These are phyloP conservation scores for Alternaria rosae DNA, from an alignment of 2,329 filamentous ascomycete species.

Conservation along the genomic window DNA sequence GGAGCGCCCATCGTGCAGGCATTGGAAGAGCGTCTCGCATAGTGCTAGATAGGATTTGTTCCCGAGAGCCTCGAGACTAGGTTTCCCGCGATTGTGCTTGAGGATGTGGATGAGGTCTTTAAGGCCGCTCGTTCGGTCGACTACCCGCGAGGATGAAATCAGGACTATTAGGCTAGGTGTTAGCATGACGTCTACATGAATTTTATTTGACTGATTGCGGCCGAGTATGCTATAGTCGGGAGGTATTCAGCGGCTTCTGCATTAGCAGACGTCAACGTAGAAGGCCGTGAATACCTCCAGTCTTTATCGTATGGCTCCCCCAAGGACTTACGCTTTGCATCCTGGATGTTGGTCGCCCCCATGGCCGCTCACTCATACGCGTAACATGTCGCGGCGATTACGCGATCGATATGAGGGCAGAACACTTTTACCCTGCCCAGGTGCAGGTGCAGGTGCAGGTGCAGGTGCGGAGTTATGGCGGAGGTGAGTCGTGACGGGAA, in stretches of 20 bases:
- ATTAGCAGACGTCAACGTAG: neutral
- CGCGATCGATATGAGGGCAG: conserved; percentile 4
- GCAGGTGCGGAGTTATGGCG: conserved; percentile 27
- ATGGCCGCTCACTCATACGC: conserved; percentile 24
- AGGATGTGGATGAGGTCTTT: conserved; percentile 65
- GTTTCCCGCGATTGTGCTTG: conserved; percentile 58
- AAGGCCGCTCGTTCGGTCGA: conserved; percentile 60
- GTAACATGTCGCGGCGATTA: neutral
- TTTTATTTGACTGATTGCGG: too few relatives aligned
- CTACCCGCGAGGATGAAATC: conserved; percentile 39
- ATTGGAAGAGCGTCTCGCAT: conserved; percentile 80
- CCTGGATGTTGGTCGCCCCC: conserved; percentile 45
- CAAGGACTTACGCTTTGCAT: conserved; percentile 41
- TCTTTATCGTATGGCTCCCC: neutral
- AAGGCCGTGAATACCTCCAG: neutral
- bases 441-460: neutral
- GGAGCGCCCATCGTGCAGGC: conserved; percentile 71
- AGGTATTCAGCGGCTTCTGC: neutral
- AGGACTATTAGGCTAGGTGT: conserved; percentile 30
- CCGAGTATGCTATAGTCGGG: neutral
- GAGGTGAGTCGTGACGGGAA: conserved; percentile 18
- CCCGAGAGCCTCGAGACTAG: conserved; percentile 59
- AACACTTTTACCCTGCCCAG: neutral
- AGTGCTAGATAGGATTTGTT: conserved; percentile 84
- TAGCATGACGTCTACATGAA: conserved; percentile 4